Conservation (phyloP, 768 basidiomycete genomes). For the Xanthoconium stramineum region DNA sequence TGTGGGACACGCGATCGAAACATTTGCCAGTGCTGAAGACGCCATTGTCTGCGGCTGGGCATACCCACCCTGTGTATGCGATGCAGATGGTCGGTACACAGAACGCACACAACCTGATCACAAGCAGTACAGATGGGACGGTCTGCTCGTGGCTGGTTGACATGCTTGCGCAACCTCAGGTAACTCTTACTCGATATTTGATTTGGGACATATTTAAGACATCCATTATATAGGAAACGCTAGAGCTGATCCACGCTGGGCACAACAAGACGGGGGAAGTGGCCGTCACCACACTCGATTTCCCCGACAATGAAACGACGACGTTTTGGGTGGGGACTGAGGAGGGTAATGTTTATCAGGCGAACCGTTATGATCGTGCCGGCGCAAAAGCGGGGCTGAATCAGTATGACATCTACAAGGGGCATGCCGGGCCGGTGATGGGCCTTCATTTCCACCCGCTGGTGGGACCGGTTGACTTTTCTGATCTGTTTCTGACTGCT, state of each 20-base stretch:
- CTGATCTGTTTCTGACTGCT: constrained; percentile 88
- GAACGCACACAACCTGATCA: constrained; percentile 96
- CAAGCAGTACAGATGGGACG: constrained; percentile 94
- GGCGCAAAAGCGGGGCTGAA: constrained; percentile 96
- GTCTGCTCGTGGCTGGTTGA: constrained; percentile 98
- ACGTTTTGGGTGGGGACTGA: constrained; percentile 98
- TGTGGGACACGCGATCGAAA: constrained; percentile 98
- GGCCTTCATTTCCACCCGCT: constrained; percentile 94
- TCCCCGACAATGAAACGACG: constrained; percentile 94
- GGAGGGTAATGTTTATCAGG: constrained; percentile 96
- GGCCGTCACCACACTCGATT: constrained; percentile 88
- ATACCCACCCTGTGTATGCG: constrained; percentile 97
- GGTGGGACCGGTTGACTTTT: constrained; percentile 89
- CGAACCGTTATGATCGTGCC: constrained; percentile 94
- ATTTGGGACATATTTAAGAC: background rate
- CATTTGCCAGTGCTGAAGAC: constrained; percentile 96
- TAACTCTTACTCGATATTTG: constrained; percentile 27
- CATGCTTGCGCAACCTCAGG: constrained; percentile 98
- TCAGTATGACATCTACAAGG: constrained; percentile 88
- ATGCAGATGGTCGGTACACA: constrained; percentile 99
- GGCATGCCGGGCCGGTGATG: constrained; percentile 91
- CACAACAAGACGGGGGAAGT: constrained; percentile 98
- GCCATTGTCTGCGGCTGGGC: constrained; percentile 91
- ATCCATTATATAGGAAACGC: constrained; percentile 67
- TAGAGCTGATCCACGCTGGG: constrained; percentile 82